phyloP scores from a whole-genome alignment of 306 rosid species.

The Cucurbita ficifolia region DNA sequence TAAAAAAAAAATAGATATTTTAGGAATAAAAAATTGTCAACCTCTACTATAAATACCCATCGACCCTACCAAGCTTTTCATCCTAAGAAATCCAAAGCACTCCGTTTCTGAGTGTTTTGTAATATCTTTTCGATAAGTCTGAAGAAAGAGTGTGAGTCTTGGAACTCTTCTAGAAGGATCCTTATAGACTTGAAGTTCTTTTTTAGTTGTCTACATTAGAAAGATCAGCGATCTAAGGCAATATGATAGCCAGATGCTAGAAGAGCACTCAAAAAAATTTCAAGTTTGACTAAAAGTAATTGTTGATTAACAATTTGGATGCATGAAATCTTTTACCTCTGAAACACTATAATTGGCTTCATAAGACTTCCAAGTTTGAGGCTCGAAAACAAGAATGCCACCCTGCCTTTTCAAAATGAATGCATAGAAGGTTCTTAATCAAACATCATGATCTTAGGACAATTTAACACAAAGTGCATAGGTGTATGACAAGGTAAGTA shows the following conservation, averaged over 20 bases:
- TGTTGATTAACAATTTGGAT: background rate
- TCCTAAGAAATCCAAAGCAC: too few relatives aligned
- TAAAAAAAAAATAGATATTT: too few relatives aligned
- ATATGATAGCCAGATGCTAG: background rate
- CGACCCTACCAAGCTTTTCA: too few relatives aligned
- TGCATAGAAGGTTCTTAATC: background rate
- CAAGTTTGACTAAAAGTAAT: background rate
- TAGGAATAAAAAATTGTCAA: too few relatives aligned
- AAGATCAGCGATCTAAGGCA: background rate
- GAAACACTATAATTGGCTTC: slow-evolving; percentile 28
- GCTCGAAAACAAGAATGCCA: slow-evolving; percentile 83
- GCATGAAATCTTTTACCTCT: slow-evolving; percentile 21
- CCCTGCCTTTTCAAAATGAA: slow-evolving; percentile 34
- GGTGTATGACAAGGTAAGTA: slow-evolving; percentile 17
- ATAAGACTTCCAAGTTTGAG: slow-evolving; percentile 94
- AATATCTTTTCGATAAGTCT: slow-evolving; percentile 62
- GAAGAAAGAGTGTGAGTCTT: too few relatives aligned
- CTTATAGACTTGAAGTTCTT: slow-evolving; percentile 32
- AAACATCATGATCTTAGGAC: background rate
- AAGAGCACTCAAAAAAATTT: background rate
- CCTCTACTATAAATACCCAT: too few relatives aligned
- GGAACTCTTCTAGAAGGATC: slow-evolving; percentile 37
- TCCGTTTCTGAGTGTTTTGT: background rate
- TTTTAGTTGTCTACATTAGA: slow-evolving; percentile 31
- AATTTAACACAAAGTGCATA: background rate